Percentiles rank a stretch among this genome's conserved stretches.
Evolutionary conservation across 176 grass and related monocot genomes (phyloP).

Genomic region (Leersia perrieri): DNA sequence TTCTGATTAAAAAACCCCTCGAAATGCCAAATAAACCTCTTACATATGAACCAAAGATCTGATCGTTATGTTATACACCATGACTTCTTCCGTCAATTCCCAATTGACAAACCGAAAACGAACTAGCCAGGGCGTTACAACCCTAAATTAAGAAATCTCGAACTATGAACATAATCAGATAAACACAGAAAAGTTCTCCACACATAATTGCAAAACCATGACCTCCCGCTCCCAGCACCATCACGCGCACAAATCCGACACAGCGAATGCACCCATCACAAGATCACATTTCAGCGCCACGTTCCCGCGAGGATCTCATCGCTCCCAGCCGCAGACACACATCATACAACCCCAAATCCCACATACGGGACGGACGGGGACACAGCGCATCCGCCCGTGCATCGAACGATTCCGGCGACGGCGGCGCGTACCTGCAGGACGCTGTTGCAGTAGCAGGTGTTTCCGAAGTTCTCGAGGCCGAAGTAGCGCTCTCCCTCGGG

Average conservation of each 20-base stretch:
- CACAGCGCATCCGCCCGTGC: background rate
- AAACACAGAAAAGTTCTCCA: background rate
- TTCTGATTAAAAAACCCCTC: background rate
- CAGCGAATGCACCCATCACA: background rate
- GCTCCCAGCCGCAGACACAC: background rate
- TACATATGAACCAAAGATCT: background rate
- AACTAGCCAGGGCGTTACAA: background rate
- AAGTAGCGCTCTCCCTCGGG: constrained; percentile 99
- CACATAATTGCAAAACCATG: background rate
- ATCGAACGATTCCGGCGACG: background rate
- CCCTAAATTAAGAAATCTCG: background rate
- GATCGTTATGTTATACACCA: background rate
- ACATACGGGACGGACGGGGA: background rate
- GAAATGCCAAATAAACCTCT: background rate
- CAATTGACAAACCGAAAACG: background rate
- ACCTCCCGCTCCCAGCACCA: background rate
- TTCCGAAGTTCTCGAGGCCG: constrained; percentile 98
- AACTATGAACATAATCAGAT: background rate
- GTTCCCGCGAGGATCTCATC: constrained; percentile 16
- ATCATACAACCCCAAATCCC: background rate
- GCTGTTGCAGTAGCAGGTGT: constrained; percentile 99
- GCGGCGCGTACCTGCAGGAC: constrained; percentile 72
- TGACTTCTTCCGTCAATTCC: background rate
- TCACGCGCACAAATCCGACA: constrained; percentile 4
- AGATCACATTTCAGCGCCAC: constrained; percentile 9